Evolutionary conservation across 1,284 basidiomycete species (phyloP).

Genomic region (Trichosporon coremiiforme): DNA sequence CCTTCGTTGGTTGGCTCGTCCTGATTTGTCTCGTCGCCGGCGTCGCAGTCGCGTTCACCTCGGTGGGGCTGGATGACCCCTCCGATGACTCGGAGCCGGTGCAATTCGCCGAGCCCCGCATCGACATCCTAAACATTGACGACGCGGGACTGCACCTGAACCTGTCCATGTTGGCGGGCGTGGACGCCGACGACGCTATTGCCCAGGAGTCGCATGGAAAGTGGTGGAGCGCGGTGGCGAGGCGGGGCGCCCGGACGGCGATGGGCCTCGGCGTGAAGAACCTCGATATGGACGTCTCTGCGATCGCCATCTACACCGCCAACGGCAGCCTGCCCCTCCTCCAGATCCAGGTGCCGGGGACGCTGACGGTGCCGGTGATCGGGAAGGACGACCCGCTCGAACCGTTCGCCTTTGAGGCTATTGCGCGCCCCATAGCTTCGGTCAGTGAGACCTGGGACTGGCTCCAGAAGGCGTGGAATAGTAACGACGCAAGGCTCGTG

Average conservation of each 20-base stretch:
- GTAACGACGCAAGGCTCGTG: slow-evolving; percentile 38
- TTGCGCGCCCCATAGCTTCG: slow-evolving; percentile 42
- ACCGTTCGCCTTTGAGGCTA: slow-evolving; percentile 39
- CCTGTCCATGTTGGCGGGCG: slow-evolving; percentile 43
- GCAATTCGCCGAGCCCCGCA: slow-evolving; percentile 20
- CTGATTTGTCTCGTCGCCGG: slow-evolving; percentile 33
- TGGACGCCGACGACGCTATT: slow-evolving; percentile 48
- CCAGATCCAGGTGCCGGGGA: slow-evolving; percentile 34
- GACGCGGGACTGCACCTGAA: slow-evolving; percentile 50
- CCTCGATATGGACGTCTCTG: slow-evolving; percentile 34
- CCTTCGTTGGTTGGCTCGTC: neutral
- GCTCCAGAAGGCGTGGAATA: slow-evolving; percentile 45
- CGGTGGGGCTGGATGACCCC: slow-evolving; percentile 10
- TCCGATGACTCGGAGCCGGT: slow-evolving; percentile 15
- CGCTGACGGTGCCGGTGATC: slow-evolving; percentile 40
- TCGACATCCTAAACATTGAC: slow-evolving; percentile 49
- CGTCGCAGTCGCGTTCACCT: slow-evolving; percentile 41
- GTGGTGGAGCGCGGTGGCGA: slow-evolving; percentile 53
- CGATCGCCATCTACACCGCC: slow-evolving; percentile 20
- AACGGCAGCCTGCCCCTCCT: slow-evolving; percentile 34
- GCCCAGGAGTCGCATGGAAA: slow-evolving; percentile 42
- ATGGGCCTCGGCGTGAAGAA: slow-evolving; percentile 29
- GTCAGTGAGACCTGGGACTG: slow-evolving; percentile 45
- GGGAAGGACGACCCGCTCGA: slow-evolving; percentile 36
- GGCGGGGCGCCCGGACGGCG: slow-evolving; percentile 32